These are phyloP conservation scores for Saturnispora galanensis DNA, from an alignment of 805 yeast species.

Conservation along the genomic window DNA sequence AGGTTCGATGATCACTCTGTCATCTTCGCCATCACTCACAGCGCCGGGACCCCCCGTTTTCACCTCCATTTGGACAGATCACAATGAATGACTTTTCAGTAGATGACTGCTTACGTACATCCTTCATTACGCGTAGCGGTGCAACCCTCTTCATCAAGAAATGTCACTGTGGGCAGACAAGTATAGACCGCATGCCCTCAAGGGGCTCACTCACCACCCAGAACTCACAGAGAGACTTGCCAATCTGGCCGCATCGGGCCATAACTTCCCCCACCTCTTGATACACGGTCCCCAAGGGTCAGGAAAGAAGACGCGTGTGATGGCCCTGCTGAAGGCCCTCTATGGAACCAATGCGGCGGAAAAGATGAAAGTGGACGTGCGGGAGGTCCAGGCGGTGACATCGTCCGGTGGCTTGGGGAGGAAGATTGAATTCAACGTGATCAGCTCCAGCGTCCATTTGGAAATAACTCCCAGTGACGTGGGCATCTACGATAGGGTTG, in stretches of 20 bases:
- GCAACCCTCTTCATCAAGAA: background rate
- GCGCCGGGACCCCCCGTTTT: background rate
- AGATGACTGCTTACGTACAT: no score
- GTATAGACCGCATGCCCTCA: constrained; percentile 67
- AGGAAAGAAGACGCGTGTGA: constrained; percentile 90
- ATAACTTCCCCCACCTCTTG: constrained; percentile 83
- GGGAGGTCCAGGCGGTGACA: constrained; percentile 30
- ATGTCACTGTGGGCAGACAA: constrained; percentile 98
- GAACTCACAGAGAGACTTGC: constrained; percentile 53
- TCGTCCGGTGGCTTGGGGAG: constrained; percentile 64
- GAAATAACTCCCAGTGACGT: constrained; percentile 96
- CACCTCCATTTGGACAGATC: constrained; percentile 1
- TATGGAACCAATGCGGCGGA: constrained; percentile 71
- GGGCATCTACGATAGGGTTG: constrained; percentile 92
- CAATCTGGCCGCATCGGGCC: constrained; percentile 42
- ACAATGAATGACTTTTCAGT: no score
- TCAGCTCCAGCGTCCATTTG: constrained; percentile 83
- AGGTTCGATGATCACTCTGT: background rate
- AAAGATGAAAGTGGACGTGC: constrained; percentile 80
- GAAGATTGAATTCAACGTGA: constrained; percentile 83
- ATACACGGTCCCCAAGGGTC: constrained; percentile 96
- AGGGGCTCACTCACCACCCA: constrained; percentile 55
- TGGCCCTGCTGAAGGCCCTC: constrained; percentile 66
- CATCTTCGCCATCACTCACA: background rate
- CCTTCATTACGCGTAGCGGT: background rate